Conservation (phyloP, 805 yeast species). For the Candida corydali region DNA sequence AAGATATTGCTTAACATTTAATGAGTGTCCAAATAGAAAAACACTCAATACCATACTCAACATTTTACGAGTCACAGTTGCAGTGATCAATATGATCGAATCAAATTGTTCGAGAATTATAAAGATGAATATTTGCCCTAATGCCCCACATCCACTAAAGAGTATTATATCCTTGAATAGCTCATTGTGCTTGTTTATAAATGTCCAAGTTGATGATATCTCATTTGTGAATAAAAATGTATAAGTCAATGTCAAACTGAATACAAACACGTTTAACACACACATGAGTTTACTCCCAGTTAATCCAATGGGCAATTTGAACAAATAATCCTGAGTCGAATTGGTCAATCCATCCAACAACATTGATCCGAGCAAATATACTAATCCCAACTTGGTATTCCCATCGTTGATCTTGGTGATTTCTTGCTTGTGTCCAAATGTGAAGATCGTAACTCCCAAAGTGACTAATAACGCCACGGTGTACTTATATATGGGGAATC, state of each 20-base stretch:
- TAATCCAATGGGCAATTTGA: conserved; percentile 42
- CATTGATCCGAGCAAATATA: conserved; percentile 56
- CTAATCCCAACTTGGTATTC: conserved; percentile 51
- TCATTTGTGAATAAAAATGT: conserved; percentile 46
- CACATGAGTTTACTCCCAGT: conserved; percentile 91
- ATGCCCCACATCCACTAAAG: conserved; percentile 77
- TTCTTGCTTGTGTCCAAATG: conserved; percentile 43
- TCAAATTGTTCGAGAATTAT: conserved; percentile 80
- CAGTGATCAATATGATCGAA: conserved; percentile 80
- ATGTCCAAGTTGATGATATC: conserved; percentile 42
- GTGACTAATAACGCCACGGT: conserved; percentile 77
- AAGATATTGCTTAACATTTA: conserved; percentile 63
- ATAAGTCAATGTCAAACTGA: conserved; percentile 46
- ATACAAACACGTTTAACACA: conserved; percentile 47
- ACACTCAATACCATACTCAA: conserved; percentile 90
- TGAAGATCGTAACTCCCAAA: conserved; percentile 75
- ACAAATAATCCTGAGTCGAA: conserved; percentile 86
- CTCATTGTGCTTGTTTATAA: conserved; percentile 48
- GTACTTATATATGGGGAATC: conserved; percentile 73
- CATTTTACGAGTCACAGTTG: conserved; percentile 96
- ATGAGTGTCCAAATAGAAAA: conserved; percentile 74
- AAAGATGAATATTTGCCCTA: conserved; percentile 94
- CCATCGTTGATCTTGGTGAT: conserved; percentile 37
- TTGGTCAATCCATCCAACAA: conserved; percentile 89
- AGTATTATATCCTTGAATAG: conserved; percentile 56